Percentiles rank a stretch among this genome's conserved stretches.
phyloP scores from a whole-genome alignment of 352 stramenopile species.

The Blastocystis hominis region DNA sequence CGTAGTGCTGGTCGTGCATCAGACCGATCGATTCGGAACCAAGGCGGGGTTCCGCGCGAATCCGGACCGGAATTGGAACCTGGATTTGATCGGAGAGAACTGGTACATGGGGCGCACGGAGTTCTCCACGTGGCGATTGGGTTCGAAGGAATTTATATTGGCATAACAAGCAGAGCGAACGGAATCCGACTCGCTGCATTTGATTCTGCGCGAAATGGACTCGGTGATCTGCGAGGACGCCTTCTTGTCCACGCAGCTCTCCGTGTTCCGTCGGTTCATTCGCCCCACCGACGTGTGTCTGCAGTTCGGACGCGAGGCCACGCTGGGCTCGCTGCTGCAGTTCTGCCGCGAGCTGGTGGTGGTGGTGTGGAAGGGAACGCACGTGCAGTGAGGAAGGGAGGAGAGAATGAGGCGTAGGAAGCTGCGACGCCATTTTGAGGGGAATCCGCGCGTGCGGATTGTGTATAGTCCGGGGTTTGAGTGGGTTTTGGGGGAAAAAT shows the following conservation, averaged over 20 bases:
- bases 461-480: neutral
- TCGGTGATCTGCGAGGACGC: neutral
- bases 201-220: neutral
- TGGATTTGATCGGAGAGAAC: neutral
- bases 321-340: neutral
- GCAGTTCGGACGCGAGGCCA: neutral
- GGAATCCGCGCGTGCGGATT: neutral
- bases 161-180: neutral
- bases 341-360: constrained; percentile 1
- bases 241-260: neutral
- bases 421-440: neutral
- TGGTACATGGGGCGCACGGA: constrained; percentile 55
- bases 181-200: neutral
- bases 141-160: neutral
- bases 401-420: neutral
- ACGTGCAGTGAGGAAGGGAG: neutral
- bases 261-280: neutral
- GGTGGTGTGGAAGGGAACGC: constrained; percentile 15
- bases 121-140: neutral
- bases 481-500: neutral
- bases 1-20: constrained; percentile 47
- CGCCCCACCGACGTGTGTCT: constrained; percentile 25
- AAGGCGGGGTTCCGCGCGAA: constrained; percentile 52
- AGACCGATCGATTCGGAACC: constrained; percentile 46
- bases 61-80: constrained; percentile 39